These are phyloP conservation scores for Glycyrrhiza uralensis DNA, from an alignment of 306 rosid species.

Conservation along the genomic window DNA sequence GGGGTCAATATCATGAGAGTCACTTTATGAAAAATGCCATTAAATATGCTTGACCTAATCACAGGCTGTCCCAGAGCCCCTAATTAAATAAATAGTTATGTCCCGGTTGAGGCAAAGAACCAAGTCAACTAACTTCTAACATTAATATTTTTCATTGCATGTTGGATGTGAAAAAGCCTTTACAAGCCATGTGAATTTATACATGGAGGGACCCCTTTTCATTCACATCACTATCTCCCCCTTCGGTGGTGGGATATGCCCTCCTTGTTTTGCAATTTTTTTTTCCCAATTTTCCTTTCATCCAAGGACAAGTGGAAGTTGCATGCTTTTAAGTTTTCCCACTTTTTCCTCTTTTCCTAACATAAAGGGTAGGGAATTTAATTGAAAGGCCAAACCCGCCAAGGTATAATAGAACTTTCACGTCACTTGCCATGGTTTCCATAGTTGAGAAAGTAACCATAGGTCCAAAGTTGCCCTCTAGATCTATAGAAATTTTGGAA, in stretches of 20 bases:
- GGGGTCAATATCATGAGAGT: constrained; percentile 41
- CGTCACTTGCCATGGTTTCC: constrained; percentile 23
- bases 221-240: constrained; percentile 40
- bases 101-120: constrained; percentile 36
- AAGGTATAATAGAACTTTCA: constrained; percentile 1
- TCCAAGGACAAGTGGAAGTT: constrained; percentile 29
- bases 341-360: constrained; percentile 3
- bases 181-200: constrained; percentile 57
- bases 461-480: constrained; percentile 5
- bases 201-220: constrained; percentile 44
- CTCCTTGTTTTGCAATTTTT: constrained; percentile 28
- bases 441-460: constrained; percentile 21
- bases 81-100: constrained; percentile 46
- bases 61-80: constrained; percentile 52
- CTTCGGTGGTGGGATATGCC: constrained; percentile 32
- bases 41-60: constrained; percentile 53
- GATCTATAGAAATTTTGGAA: background rate
- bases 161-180: constrained; percentile 45
- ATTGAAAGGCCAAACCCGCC: constrained; percentile 19
- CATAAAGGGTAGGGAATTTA: constrained; percentile 15
- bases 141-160: constrained; percentile 31
- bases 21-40: constrained; percentile 40
- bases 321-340: constrained; percentile 20
- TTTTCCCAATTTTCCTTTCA: constrained; percentile 26
- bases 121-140: constrained; percentile 53